Percentiles rank a stretch among this genome's conserved stretches.
Evolutionary conservation across 805 yeast species (phyloP).

Genomic region (Yamadazyma nakazawae): DNA sequence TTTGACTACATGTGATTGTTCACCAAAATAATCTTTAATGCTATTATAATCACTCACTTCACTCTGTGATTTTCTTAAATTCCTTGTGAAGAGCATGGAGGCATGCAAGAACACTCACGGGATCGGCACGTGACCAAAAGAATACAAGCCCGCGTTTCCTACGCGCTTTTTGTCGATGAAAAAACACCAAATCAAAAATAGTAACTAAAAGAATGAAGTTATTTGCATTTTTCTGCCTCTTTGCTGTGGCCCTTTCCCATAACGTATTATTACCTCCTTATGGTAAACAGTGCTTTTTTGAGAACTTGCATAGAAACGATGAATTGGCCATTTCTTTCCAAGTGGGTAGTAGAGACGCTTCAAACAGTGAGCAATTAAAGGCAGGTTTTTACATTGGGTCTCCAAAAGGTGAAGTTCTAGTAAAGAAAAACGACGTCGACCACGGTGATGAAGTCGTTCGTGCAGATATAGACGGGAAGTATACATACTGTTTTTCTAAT

Average conservation of each 20-base stretch:
- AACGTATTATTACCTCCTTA: conserved; percentile 78
- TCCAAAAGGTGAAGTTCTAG: conserved; percentile 47
- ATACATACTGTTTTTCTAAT: conserved; percentile 87
- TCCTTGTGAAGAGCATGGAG: no score
- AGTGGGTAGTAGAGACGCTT: conserved; percentile 84
- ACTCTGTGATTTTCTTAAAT: no score
- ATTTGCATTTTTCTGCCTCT: conserved; percentile 11
- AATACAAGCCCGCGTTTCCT: neutral
- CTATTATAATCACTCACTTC: no score
- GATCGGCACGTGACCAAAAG: neutral
- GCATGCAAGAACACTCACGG: neutral
- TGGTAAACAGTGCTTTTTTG: conserved; percentile 87
- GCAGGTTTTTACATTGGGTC: conserved; percentile 56
- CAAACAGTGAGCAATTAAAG: conserved; percentile 59
- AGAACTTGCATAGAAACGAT: conserved; percentile 76
- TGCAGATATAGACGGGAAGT: conserved; percentile 69
- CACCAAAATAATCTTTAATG: no score
- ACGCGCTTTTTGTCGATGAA: neutral
- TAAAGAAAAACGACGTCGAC: conserved; percentile 53
- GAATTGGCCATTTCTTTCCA: conserved; percentile 86
- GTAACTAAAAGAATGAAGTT: conserved; percentile 10
- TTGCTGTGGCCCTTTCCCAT: conserved; percentile 50
- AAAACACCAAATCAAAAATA: conserved; percentile 1
- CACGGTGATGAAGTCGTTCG: conserved; percentile 77
- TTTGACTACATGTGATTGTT: no score